Evolutionary conservation across 2,329 filamentous ascomycete species (phyloP).

Genomic region (Fusarium buxicola): DNA sequence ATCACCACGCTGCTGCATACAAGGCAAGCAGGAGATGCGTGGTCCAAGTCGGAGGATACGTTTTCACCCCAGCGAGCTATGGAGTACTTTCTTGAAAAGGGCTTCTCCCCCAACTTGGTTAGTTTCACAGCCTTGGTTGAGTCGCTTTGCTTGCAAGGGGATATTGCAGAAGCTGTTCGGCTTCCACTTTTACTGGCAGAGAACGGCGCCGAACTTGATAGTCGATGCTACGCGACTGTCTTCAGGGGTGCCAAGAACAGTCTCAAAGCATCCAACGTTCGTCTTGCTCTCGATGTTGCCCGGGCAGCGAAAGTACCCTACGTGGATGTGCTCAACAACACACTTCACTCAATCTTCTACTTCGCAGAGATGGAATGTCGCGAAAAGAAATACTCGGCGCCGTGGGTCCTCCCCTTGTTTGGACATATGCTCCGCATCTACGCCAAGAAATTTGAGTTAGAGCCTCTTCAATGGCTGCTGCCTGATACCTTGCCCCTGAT

Average conservation of each 20-base stretch:
- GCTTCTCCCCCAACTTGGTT: constrained; percentile 71
- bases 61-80: constrained; percentile 50
- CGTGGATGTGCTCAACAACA: constrained; percentile 52
- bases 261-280: constrained; percentile 65
- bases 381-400: constrained; percentile 44
- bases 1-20: constrained; percentile 69
- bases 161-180: constrained; percentile 51
- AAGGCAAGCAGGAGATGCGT: constrained; percentile 34
- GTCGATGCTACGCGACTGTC: constrained; percentile 74
- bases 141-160: constrained; percentile 70
- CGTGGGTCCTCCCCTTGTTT: constrained; percentile 56
- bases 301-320: constrained; percentile 62
- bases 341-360: constrained; percentile 62
- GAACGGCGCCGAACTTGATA: constrained; percentile 69
- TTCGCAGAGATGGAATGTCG: constrained; percentile 56
- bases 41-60: constrained; percentile 28
- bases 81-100: constrained; percentile 65
- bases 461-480: constrained; percentile 57
- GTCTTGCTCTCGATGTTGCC: constrained; percentile 51
- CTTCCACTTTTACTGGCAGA: constrained; percentile 51
- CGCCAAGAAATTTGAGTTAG: constrained; percentile 59
- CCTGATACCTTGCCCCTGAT: constrained; percentile 52
- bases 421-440: constrained; percentile 62
- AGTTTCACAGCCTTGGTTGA: constrained; percentile 76
- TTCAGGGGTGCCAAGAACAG: constrained; percentile 75